A percentile compares a stretch with the other conserved stretches of the same genome.
Conservation (phyloP, 192 early-diverging fungal genomes). For the Coemansia sp. region DNA sequence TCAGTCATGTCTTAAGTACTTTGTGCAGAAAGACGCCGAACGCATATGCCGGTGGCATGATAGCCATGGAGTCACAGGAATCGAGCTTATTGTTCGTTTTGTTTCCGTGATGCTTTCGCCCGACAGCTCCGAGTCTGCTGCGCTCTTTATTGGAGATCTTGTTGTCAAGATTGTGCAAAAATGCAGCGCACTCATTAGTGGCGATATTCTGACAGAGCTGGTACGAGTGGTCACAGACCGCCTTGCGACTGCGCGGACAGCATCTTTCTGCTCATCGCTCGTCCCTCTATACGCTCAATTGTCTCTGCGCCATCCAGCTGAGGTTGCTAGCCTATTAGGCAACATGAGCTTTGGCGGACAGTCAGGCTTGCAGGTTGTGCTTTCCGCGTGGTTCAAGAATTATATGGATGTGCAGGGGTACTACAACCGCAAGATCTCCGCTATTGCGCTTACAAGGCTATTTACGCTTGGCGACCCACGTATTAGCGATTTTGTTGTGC, state of each 20-base stretch:
- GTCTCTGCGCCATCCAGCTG: constrained; percentile 65
- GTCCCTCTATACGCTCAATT: constrained; percentile 87
- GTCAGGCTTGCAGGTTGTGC: constrained; percentile 74
- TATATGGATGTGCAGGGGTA: constrained; percentile 80
- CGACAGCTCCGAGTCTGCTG: constrained; percentile 71
- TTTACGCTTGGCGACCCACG: constrained; percentile 67
- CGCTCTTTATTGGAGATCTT: constrained; percentile 88
- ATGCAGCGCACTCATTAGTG: constrained; percentile 37
- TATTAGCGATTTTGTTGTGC: constrained; percentile 65
- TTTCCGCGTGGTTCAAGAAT: constrained; percentile 81
- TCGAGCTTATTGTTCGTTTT: constrained; percentile 80
- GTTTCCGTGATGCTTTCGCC: constrained; percentile 79
- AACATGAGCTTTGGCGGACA: constrained; percentile 57
- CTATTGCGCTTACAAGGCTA: constrained; percentile 75
- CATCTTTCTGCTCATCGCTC: constrained; percentile 83
- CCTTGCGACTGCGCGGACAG: constrained; percentile 68
- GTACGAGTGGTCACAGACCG: constrained; percentile 73
- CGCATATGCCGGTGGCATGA: constrained; percentile 76
- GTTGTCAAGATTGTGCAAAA: constrained; percentile 85
- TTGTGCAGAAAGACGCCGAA: constrained; percentile 75
- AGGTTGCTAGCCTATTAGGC: constrained; percentile 73
- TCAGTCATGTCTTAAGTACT: constrained; percentile 76
- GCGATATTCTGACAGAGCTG: constrained; percentile 65
- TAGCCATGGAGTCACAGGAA: constrained; percentile 55
- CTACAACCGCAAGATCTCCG: constrained; percentile 76